A percentile compares a stretch with the other conserved stretches of the same genome.
Evolutionary conservation across 169 alveolate genomes (phyloP).

Genomic region (Theileria orientalis): DNA sequence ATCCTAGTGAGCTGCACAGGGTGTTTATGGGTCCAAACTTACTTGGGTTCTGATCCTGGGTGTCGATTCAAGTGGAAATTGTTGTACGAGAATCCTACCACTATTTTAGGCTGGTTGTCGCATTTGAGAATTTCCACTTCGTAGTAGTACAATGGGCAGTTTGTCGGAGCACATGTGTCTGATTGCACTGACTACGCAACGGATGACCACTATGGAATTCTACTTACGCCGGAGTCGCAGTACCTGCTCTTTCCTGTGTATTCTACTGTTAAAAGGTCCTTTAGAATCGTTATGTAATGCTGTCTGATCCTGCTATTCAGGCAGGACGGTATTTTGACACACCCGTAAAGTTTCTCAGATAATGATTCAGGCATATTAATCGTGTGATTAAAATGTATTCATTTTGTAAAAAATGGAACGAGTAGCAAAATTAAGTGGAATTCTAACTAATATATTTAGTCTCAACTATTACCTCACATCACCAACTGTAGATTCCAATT

Average conservation of each 20-base stretch:
- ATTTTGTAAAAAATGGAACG: background rate
- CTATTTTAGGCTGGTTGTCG: conserved; percentile 64
- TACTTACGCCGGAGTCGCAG: conserved; percentile 72
- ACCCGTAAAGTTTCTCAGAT: conserved; percentile 31
- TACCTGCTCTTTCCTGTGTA: conserved; percentile 64
- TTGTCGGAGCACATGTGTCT: conserved; percentile 70
- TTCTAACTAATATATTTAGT: background rate
- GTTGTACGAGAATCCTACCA: conserved; percentile 75
- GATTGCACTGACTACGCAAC: conserved; percentile 75
- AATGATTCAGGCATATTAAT: background rate
- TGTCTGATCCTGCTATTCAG: conserved; percentile 54
- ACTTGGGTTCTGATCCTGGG: conserved; percentile 76
- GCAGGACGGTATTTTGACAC: conserved; percentile 32
- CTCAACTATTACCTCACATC: conserved; percentile 15
- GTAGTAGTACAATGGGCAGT: conserved; percentile 74
- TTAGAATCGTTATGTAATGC: conserved; percentile 45
- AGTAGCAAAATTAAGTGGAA: background rate
- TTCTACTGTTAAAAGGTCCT: conserved; percentile 55
- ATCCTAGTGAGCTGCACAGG: conserved; percentile 68
- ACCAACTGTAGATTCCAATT: background rate
- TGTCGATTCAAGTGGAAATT: conserved; percentile 67
- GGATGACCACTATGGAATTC: too few relatives aligned
- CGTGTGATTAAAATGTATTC: background rate
- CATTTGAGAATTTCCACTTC: conserved; percentile 71
- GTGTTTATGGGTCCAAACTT: background rate